phyloP scores from a whole-genome alignment of 2,329 filamentous ascomycete genomes.

The Trichoderma pleuroti region DNA sequence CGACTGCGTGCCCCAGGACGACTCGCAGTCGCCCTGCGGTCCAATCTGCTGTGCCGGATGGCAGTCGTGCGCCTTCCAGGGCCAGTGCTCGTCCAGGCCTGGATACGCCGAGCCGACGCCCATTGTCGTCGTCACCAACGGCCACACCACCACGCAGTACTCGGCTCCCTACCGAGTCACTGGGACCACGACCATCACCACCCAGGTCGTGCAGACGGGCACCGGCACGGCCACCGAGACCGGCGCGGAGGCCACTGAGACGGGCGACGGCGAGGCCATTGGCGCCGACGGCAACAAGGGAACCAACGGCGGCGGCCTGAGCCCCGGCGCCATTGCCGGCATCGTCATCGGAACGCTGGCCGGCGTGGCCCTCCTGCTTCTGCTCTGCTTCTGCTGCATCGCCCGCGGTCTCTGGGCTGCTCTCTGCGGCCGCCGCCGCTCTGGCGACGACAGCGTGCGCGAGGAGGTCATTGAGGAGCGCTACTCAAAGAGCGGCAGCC shows the following conservation, averaged over 20 bases:
- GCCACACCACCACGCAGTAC: conserved; percentile 53
- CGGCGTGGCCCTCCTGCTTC: conserved; percentile 62
- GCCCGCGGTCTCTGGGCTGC: conserved; percentile 59
- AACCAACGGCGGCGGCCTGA: conserved; percentile 48
- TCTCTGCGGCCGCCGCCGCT: conserved; percentile 58
- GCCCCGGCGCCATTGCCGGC: conserved; percentile 71
- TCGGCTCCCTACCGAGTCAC: conserved; percentile 51
- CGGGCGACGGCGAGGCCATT: conserved; percentile 44
- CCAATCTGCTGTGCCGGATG: conserved; percentile 65
- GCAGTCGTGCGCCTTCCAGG: conserved; percentile 61
- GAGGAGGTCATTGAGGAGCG: conserved; percentile 63
- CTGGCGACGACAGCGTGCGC: conserved; percentile 29
- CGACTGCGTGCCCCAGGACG: conserved; percentile 49
- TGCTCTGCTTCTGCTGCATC: conserved; percentile 74
- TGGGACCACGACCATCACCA: conserved; percentile 52
- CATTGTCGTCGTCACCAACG: conserved; percentile 44
- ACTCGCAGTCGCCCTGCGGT: conserved; percentile 61
- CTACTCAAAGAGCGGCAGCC: conserved; percentile 46
- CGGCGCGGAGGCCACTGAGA: conserved; percentile 44
- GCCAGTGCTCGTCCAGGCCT: conserved; percentile 56
- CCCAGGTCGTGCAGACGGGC: conserved; percentile 31
- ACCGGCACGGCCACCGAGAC: conserved; percentile 7
- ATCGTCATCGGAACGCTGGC: conserved; percentile 73
- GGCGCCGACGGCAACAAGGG: conserved; percentile 37
- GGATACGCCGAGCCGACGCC: conserved; percentile 43